Evolutionary conservation across 164 flowering plant genomes (phyloP).

Genomic region (Malania oleifera): DNA sequence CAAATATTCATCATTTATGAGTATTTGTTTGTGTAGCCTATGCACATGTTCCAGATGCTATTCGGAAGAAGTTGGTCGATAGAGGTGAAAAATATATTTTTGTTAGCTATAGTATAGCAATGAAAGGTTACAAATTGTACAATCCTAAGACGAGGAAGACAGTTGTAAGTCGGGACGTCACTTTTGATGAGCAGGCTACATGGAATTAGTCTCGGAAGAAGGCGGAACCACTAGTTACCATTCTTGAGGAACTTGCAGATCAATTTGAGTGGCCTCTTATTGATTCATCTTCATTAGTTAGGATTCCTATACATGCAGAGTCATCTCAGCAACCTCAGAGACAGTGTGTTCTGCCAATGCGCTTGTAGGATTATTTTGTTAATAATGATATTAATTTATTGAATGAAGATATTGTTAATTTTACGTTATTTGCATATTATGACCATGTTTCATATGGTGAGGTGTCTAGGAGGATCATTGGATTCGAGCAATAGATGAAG

Average conservation of each 20-base stretch:
- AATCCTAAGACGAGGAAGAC: neutral
- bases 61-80: slow-evolving; percentile 1
- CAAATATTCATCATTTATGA: neutral
- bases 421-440: no score
- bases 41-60: neutral
- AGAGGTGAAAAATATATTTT: slow-evolving; percentile 11
- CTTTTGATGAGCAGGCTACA: neutral
- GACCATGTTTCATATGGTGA: neutral
- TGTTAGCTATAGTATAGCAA: slow-evolving; percentile 5
- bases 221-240: neutral
- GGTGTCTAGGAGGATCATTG: neutral
- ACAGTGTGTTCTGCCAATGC: no score
- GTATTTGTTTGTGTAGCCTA: slow-evolving; percentile 9
- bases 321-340: neutral
- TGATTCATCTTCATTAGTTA: neutral
- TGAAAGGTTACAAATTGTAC: slow-evolving; percentile 9
- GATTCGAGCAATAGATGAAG: slow-evolving; percentile 11
- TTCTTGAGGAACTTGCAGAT: neutral
- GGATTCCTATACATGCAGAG: neutral
- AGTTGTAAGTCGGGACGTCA: slow-evolving; percentile 1
- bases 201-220: neutral
- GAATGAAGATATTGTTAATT: no score
- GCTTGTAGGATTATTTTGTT: neutral
- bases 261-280: neutral
- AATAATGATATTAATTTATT: no score